These are phyloP conservation scores for Hamiltosporidium tvaerminnensis DNA, from an alignment of 371 early-diverging fungal genomes.

Conservation along the genomic window DNA sequence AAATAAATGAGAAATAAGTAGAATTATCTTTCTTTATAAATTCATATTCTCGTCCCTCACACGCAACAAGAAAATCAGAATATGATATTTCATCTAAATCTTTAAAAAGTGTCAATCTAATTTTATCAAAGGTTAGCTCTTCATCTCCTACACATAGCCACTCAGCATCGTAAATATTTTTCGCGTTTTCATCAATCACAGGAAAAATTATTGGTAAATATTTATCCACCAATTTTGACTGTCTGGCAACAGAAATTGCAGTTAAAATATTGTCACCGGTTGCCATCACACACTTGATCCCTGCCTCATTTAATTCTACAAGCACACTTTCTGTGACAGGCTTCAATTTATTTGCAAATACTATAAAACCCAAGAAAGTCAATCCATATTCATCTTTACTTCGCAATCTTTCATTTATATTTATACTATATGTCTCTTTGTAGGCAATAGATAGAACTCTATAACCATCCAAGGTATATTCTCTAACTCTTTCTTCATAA, in stretches of 20 bases:
- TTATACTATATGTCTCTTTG: conserved; percentile 25
- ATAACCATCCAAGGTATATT: conserved; percentile 26
- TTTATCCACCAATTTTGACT: conserved; percentile 62
- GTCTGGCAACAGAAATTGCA: conserved; percentile 78
- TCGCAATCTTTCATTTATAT: conserved; percentile 1
- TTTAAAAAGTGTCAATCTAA: conserved; percentile 33
- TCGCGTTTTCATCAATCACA: conserved; percentile 19
- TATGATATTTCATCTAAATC: conserved; percentile 35
- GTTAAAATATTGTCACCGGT: conserved; percentile 95
- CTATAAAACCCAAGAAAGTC: conserved; percentile 73
- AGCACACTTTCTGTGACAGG: conserved; percentile 65
- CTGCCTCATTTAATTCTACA: conserved; percentile 65
- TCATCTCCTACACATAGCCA: conserved; percentile 47
- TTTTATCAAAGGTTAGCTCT: conserved; percentile 46
- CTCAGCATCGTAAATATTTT: conserved; percentile 25
- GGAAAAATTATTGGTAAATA: conserved; percentile 47
- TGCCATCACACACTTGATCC: conserved; percentile 82
- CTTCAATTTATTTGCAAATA: conserved; percentile 96
- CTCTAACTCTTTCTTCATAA: conserved; percentile 22
- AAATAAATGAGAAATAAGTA: conserved; percentile 21
- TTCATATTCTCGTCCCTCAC: conserved; percentile 50
- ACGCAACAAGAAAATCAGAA: conserved; percentile 45
- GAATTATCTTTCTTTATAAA: conserved; percentile 23
- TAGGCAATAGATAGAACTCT: conserved; percentile 49
- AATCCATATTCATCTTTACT: conserved; percentile 67